These are phyloP conservation scores for Arthrocladium fulminans DNA, from an alignment of 2,329 filamentous ascomycete genomes.

Conservation along the genomic window DNA sequence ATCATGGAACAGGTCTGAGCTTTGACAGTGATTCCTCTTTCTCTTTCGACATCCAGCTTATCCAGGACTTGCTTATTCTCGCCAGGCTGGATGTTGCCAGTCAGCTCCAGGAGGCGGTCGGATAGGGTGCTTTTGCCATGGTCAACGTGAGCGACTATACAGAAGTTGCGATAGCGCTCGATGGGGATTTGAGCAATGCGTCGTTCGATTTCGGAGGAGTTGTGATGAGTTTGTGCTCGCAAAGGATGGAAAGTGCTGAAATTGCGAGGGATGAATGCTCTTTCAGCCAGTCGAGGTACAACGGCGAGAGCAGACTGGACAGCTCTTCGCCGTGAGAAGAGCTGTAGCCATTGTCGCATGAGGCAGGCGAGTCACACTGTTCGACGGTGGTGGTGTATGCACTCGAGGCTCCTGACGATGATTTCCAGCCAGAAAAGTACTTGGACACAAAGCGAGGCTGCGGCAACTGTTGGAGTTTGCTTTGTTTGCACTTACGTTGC, in stretches of 20 bases:
- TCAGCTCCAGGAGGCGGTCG: conserved; percentile 85
- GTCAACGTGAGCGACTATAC: conserved; percentile 96
- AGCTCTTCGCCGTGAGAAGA: conserved; percentile 22
- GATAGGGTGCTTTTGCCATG: conserved; percentile 96
- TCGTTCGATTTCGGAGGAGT: conserved; percentile 47
- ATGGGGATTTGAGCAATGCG: conserved; percentile 45
- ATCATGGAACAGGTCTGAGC: conserved; percentile 98
- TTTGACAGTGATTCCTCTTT: conserved; percentile 96
- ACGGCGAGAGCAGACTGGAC: conserved; percentile 17
- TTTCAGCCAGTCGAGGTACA: conserved; percentile 7
- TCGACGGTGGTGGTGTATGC: background rate
- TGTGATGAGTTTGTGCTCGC: conserved; percentile 21
- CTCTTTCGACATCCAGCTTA: conserved; percentile 91
- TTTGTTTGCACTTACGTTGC: background rate
- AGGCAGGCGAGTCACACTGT: conserved; percentile 5
- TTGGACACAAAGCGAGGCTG: no score
- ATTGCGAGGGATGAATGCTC: background rate
- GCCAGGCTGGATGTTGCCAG: conserved; percentile 80
- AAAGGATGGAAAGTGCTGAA: background rate
- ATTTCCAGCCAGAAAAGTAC: no score
- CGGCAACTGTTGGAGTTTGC: background rate
- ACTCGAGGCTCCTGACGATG: background rate
- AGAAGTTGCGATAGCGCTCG: conserved; percentile 73
- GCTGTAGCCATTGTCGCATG: conserved; percentile 23
- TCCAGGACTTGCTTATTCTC: conserved; percentile 92